Evolutionary conservation across 441 rosid species (phyloP).

Genomic region (Gossypium gossypioides): DNA sequence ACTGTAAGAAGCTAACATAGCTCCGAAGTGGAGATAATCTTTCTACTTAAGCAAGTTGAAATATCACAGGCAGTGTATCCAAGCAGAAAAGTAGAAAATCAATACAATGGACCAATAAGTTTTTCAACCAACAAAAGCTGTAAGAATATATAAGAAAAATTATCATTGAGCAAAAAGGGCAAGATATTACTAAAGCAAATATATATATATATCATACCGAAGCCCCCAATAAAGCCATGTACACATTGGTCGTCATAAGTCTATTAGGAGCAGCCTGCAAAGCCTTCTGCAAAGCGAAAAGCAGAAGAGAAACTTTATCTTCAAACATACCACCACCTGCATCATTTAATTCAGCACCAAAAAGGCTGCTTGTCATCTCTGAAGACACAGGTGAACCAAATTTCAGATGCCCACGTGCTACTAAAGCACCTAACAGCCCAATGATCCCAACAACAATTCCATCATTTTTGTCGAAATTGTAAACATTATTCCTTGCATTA

Average conservation of each 20-base stretch:
- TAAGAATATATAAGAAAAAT: background rate
- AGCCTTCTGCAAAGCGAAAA: constrained; percentile 86
- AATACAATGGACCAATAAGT: constrained; percentile 1
- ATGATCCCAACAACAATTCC: constrained; percentile 79
- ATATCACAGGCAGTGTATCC: constrained; percentile 1
- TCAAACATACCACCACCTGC: constrained; percentile 87
- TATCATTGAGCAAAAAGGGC: constrained; percentile 6
- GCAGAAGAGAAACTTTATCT: constrained; percentile 83
- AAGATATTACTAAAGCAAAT: background rate
- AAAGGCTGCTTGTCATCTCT: constrained; percentile 49
- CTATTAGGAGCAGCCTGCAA: constrained; percentile 89
- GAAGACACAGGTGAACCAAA: constrained; percentile 43
- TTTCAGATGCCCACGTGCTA: constrained; percentile 69
- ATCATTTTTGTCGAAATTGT: constrained; percentile 77
- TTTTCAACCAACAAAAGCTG: background rate
- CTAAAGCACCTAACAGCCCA: constrained; percentile 79
- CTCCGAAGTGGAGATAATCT: background rate
- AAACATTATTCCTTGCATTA: constrained; percentile 90
- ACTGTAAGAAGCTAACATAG: background rate
- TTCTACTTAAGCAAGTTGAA: constrained; percentile 5
- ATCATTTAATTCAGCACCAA: constrained; percentile 59
- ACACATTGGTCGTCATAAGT: constrained; percentile 76
- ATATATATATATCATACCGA: constrained; percentile 44
- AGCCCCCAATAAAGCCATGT: constrained; percentile 83
- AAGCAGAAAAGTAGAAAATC: background rate